These are phyloP conservation scores for Panus rudis DNA, from an alignment of 768 basidiomycete species.

Conservation along the genomic window DNA sequence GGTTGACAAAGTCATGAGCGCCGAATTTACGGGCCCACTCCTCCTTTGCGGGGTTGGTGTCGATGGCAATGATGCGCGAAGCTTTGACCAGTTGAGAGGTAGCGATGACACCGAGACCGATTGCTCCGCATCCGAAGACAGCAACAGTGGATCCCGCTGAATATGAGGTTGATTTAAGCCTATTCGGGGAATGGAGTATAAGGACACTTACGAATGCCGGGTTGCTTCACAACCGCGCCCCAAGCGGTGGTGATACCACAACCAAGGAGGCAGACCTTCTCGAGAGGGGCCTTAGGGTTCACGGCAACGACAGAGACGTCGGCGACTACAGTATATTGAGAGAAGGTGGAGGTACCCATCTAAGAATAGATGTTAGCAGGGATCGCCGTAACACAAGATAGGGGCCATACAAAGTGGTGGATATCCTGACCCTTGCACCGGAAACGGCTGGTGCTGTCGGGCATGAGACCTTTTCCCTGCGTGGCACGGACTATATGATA, in stretches of 20 bases:
- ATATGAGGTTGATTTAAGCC: background rate
- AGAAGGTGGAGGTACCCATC: slow-evolving; percentile 99
- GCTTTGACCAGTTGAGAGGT: slow-evolving; percentile 75
- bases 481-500: slow-evolving; percentile 69
- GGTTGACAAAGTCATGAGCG: slow-evolving; percentile 92
- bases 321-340: slow-evolving; percentile 98
- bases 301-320: slow-evolving; percentile 96
- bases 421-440: slow-evolving; percentile 80
- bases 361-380: slow-evolving; percentile 23
- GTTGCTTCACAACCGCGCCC: slow-evolving; percentile 91
- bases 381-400: background rate
- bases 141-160: slow-evolving; percentile 82
- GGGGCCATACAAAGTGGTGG: slow-evolving; percentile 75
- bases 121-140: slow-evolving; percentile 94
- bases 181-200: background rate
- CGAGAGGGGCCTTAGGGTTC: slow-evolving; percentile 76
- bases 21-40: slow-evolving; percentile 89
- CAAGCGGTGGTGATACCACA: slow-evolving; percentile 98
- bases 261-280: slow-evolving; percentile 95
- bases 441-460: slow-evolving; percentile 85
- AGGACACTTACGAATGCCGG: slow-evolving; percentile 61
- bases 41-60: slow-evolving; percentile 83
- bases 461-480: slow-evolving; percentile 93
- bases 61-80: slow-evolving; percentile 85
- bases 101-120: slow-evolving; percentile 88